Conservation (phyloP, 148 eudicot species). For the Rhododendron mucronatum region DNA sequence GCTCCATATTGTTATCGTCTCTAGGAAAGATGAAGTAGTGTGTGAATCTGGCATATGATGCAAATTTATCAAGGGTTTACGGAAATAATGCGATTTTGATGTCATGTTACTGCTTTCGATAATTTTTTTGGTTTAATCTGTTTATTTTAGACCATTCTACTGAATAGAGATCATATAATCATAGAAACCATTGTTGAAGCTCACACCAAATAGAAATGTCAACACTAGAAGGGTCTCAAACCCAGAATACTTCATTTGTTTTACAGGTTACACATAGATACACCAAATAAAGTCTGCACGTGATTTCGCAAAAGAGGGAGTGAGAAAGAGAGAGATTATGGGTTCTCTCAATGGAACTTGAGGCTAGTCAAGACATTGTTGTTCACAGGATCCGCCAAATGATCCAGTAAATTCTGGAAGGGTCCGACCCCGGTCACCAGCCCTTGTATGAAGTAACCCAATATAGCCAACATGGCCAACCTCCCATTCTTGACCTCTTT, state of each 20-base stretch:
- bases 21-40: not conserved
- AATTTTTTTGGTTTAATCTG: not conserved
- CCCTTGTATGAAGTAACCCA: conserved; percentile 85
- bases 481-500: conserved; percentile 97
- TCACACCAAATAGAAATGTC: not conserved
- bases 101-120: not conserved
- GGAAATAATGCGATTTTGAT: not conserved
- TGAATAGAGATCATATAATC: not conserved
- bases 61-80: not conserved
- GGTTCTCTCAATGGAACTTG: conserved; percentile 65
- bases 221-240: not conserved
- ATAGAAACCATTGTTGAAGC: not conserved
- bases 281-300: conserved; percentile 23
- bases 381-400: conserved; percentile 95
- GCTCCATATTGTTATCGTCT: not conserved
- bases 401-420: conserved; percentile 83
- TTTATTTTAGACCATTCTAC: not conserved
- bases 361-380: conserved; percentile 92
- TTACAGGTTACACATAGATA: conserved; percentile 13
- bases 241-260: not conserved
- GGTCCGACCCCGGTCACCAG: conserved; percentile 97
- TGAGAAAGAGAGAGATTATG: not conserved
- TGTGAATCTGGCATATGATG: not conserved
- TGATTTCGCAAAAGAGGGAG: conserved; percentile 11
- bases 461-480: conserved; percentile 85